Percentiles rank a stretch among this genome's conserved stretches.
These are phyloP conservation scores for Trichoderma sp. DNA, from an alignment of 2,329 filamentous ascomycete species.

Conservation along the genomic window DNA sequence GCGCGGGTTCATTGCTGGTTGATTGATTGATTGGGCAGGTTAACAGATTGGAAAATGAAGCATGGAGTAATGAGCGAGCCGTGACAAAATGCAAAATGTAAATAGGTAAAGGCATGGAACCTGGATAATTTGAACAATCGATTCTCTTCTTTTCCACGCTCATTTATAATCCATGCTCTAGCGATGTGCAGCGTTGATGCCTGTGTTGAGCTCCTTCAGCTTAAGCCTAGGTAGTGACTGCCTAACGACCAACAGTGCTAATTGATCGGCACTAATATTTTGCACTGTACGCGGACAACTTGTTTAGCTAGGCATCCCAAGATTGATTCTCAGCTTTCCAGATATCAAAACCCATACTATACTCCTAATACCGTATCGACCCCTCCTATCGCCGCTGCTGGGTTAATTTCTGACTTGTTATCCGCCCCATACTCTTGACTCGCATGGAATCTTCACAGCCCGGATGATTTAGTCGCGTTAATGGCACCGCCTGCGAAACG, in stretches of 20 bases:
- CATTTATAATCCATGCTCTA: not conserved
- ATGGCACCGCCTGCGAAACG: conserved; percentile 60
- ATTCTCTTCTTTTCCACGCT: not conserved
- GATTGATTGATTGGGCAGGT: not conserved
- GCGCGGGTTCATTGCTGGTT: not conserved
- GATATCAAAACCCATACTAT: not conserved
- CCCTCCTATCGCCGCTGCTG: not conserved
- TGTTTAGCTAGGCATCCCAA: not conserved
- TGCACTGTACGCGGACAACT: conserved; percentile 9
- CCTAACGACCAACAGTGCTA: not conserved
- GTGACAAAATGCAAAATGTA: not conserved
- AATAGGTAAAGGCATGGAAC: not conserved
- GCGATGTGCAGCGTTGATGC: not conserved
- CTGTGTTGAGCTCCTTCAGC: not conserved
- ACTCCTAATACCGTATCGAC: not conserved
- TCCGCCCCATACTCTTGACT: not conserved
- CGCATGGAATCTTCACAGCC: conserved; percentile 25
- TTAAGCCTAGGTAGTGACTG: not conserved
- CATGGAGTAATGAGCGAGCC: not conserved
- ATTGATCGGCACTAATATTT: too few relatives aligned
- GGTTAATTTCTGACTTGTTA: not conserved
- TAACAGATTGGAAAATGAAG: not conserved
- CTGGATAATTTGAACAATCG: not conserved
- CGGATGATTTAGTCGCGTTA: conserved; percentile 34
- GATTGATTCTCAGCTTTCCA: not conserved